These are phyloP conservation scores for Talaromyces verruculosus DNA, from an alignment of 2,329 filamentous ascomycete genomes.

Conservation along the genomic window DNA sequence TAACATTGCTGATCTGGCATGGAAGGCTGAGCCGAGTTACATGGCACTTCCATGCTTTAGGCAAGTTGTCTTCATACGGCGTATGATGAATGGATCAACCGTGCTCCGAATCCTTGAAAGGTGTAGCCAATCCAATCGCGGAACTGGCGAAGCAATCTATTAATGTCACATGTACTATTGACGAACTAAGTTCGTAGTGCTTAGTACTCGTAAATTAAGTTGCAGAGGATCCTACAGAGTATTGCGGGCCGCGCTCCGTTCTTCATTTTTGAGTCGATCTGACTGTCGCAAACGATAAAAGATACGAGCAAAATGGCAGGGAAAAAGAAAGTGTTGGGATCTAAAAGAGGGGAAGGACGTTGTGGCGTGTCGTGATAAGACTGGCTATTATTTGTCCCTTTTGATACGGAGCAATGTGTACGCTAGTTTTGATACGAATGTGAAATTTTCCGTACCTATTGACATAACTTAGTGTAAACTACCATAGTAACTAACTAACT, in stretches of 20 bases:
- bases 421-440: background rate
- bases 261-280: constrained; percentile 2
- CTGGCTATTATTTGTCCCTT: background rate
- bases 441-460: background rate
- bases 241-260: background rate
- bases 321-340: background rate
- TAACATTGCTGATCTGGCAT: constrained; percentile 4
- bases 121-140: background rate
- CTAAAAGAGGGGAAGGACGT: background rate
- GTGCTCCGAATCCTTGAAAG: background rate
- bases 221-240: background rate
- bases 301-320: background rate
- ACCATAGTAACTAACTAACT: too few relatives aligned
- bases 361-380: background rate
- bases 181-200: background rate
- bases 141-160: background rate
- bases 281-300: background rate
- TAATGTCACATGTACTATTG: constrained; percentile 4
- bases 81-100: background rate
- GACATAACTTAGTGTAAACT: background rate
- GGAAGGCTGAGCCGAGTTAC: background rate
- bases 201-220: constrained; percentile 1
- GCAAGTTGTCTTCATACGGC: background rate
- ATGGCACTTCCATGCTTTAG: background rate
- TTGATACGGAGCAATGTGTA: background rate